Conservation (phyloP, 2,329 filamentous ascomycete genomes). For the Harringtonia aguacate region DNA sequence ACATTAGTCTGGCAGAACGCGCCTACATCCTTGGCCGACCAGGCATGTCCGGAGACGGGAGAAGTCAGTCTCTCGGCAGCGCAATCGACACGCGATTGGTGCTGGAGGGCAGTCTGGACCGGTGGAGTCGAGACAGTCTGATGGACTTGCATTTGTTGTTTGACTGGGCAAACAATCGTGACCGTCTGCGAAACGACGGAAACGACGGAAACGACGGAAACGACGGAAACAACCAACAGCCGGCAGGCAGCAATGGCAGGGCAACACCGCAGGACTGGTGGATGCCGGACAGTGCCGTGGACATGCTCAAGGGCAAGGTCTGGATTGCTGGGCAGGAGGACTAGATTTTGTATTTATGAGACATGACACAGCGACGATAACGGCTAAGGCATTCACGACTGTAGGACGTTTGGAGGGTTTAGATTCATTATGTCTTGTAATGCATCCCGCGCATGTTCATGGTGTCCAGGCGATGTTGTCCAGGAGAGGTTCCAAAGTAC, state of each 20-base stretch:
- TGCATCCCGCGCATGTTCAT: too few relatives aligned
- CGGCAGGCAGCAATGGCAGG: too few relatives aligned
- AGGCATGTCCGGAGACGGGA: slow-evolving; percentile 21
- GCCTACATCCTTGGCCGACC: slow-evolving; percentile 43
- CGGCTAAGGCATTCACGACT: too few relatives aligned
- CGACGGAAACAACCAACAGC: not conserved
- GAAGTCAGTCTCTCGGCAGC: slow-evolving; percentile 26
- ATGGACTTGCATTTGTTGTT: slow-evolving; percentile 42
- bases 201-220: not conserved
- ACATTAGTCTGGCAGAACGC: slow-evolving; percentile 55
- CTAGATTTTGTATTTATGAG: not conserved
- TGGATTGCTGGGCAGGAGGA: slow-evolving; percentile 35
- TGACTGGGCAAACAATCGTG: slow-evolving; percentile 42
- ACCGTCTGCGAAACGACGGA: not conserved
- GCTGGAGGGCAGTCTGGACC: slow-evolving; percentile 41
- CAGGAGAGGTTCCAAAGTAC: too few relatives aligned
- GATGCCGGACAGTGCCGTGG: slow-evolving; percentile 44
- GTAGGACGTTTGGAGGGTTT: too few relatives aligned
- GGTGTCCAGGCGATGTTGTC: too few relatives aligned
- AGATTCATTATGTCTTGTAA: too few relatives aligned
- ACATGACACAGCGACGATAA: too few relatives aligned
- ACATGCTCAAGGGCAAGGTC: slow-evolving; percentile 42
- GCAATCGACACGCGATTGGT: slow-evolving; percentile 62
- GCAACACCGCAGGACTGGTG: slow-evolving; percentile 38
- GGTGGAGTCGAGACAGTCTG: slow-evolving; percentile 28